phyloP scores from a whole-genome alignment of 139 green algal species.

The Pleodorina starrii region DNA sequence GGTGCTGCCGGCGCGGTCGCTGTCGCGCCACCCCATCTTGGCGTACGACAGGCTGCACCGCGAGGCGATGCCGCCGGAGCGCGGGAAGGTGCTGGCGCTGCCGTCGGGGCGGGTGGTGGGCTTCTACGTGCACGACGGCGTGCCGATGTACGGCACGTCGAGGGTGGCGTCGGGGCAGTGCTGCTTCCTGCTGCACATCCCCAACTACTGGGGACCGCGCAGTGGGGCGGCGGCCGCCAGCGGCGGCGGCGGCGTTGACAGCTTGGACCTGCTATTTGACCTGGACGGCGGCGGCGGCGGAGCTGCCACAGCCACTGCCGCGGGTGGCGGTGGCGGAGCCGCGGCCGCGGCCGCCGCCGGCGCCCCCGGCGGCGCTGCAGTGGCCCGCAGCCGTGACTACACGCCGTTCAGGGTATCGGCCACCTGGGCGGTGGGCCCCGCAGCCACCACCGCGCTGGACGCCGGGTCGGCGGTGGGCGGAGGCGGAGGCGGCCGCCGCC shows the following conservation, averaged over 20 bases:
- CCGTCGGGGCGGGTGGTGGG: background rate
- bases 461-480: background rate
- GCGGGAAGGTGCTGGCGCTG: background rate
- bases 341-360: background rate
- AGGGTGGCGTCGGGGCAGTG: background rate
- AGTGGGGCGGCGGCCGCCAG: background rate
- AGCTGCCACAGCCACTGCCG: background rate
- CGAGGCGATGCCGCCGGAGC: background rate
- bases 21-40: conserved; percentile 30
- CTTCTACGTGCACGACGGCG: conserved; percentile 27
- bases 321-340: background rate
- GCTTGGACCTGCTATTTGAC: background rate
- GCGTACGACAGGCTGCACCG: conserved; percentile 5
- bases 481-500: background rate
- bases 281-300: background rate
- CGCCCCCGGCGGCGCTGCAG: background rate
- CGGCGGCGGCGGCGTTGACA: background rate
- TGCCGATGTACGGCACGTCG: background rate
- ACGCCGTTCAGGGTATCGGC: background rate
- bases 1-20: background rate
- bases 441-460: background rate
- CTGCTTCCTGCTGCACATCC: conserved; percentile 27
- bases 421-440: background rate
- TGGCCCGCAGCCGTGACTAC: background rate
- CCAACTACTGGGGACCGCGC: conserved; percentile 8